Evolutionary conservation across 1,284 basidiomycete genomes (phyloP).

Genomic region (Naganishia liquefaciens): DNA sequence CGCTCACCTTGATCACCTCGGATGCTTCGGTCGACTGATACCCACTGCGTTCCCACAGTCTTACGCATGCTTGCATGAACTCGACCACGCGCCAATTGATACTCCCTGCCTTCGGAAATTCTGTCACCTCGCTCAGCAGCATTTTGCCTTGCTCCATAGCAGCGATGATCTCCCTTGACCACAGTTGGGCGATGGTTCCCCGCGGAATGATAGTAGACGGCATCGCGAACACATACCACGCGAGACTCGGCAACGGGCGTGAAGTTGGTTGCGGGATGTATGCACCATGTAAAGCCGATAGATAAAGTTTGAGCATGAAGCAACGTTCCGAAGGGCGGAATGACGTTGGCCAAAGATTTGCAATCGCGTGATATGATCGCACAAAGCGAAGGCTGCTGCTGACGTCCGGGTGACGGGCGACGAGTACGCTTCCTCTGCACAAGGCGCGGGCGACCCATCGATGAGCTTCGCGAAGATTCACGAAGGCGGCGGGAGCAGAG

Average conservation of each 20-base stretch:
- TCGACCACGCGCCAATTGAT: conserved; percentile 77
- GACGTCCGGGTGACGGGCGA: conserved; percentile 50
- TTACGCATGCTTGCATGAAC: conserved; percentile 78
- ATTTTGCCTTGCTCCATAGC: conserved; percentile 69
- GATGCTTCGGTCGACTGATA: conserved; percentile 56
- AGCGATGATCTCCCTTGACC: conserved; percentile 66
- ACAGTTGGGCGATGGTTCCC: conserved; percentile 48
- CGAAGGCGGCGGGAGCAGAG: background rate
- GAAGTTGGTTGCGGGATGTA: conserved; percentile 52
- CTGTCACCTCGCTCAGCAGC: conserved; percentile 66
- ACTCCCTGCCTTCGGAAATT: conserved; percentile 81
- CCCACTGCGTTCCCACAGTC: conserved; percentile 74
- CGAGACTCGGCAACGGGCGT: conserved; percentile 10
- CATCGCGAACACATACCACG: conserved; percentile 29
- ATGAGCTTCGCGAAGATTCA: conserved; percentile 45
- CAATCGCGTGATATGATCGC: conserved; percentile 65
- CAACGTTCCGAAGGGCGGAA: conserved; percentile 74
- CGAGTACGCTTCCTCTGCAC: conserved; percentile 52
- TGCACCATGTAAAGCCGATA: conserved; percentile 66
- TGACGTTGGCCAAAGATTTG: conserved; percentile 68
- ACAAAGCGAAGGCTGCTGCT: conserved; percentile 59
- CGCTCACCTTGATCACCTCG: conserved; percentile 50
- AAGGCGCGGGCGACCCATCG: conserved; percentile 49
- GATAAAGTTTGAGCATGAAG: conserved; percentile 66
- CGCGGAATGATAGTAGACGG: conserved; percentile 18